Base-by-base conservation (phyloP, 805 yeast genomes). In the Komagataella mondaviorum region DNA sequence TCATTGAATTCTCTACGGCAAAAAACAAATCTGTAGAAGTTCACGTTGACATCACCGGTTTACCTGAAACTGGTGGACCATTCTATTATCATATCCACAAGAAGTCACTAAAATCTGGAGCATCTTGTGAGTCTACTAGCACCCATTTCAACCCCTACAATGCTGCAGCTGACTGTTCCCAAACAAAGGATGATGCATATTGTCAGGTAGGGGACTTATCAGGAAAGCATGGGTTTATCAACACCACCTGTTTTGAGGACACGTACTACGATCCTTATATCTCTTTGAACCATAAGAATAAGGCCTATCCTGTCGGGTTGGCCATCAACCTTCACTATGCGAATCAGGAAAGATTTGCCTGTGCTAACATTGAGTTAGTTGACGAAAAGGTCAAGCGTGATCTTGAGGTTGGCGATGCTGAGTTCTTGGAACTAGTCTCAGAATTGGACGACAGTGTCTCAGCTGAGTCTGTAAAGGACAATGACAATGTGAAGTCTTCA, bases 121-220 rank as follows among this genome's bases (percentile, higher is more conserved):
- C 76, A 47, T 66, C 69, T 52, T 83, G 89, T 63, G 77, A 75
- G 36, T 71, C 69, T 8, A 75, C 78, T 18, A 83, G 81, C 10
- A 64, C 63, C 17, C 83, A 80, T 55, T 78, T 84, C 53, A 82
- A 84, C 59, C 90, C 90, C 3, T 83, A 74, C 60, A 61, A 68
- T 51, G 83, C 87, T 6, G 65, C 75, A 7, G 64, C 71, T 18
- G 58, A 56, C 8, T 82, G 88, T 63, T 81, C 75, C 51, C 56
- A 63, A 23, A 69, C 70, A 52, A 69, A 68, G 16, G 70, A 74
- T 57, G 83, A 83, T 63, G 63, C 81, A 6, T 68, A 63, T 43
- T 84, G 88, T 62, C 81, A 81, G 64, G 77, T 83, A 46, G 91
- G 91, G 53, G 90, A 84, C 60, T 76, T 84, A 58, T 77, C 86